phyloP scores from a whole-genome alignment of 129 eudicot species.

The Smallanthus sonchifolius region DNA sequence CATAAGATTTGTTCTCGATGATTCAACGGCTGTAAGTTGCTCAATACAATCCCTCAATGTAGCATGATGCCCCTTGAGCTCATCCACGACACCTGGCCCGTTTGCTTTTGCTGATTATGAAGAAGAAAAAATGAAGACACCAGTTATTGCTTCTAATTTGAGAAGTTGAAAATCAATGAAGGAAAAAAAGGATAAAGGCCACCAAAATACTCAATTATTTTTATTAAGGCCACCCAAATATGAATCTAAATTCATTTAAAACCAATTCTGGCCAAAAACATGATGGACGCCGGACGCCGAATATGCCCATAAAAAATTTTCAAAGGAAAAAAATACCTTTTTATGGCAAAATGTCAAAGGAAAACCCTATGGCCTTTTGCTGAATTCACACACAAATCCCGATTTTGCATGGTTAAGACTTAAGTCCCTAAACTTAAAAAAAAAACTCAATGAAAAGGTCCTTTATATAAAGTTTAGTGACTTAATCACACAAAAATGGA shows the following conservation, averaged over 20 bases:
- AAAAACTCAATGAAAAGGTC: not conserved
- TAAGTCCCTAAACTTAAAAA: not conserved
- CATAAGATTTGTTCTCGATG: slow-evolving; percentile 73
- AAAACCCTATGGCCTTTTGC: not conserved
- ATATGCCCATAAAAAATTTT: not conserved
- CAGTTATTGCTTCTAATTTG: not conserved
- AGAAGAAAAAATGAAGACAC: not conserved
- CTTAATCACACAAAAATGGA: not conserved
- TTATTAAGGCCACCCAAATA: not conserved
- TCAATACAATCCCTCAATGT: slow-evolving; percentile 67
- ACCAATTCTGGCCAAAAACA: not conserved
- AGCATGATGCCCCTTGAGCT: slow-evolving; percentile 73
- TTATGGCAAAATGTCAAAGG: not conserved
- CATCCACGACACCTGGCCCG: slow-evolving; percentile 51
- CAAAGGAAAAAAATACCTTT: not conserved
- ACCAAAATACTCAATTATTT: not conserved
- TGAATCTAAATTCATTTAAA: not conserved
- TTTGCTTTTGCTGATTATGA: slow-evolving; percentile 34
- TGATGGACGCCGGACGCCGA: not conserved
- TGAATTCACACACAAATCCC: not conserved
- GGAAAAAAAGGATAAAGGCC: not conserved
- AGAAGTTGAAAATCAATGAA: not conserved
- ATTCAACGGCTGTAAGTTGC: slow-evolving; percentile 63
- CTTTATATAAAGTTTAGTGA: not conserved
- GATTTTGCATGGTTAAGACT: not conserved